phyloP scores from a whole-genome alignment of 2,329 filamentous ascomycete species.

The Epichloe gansuensis region DNA sequence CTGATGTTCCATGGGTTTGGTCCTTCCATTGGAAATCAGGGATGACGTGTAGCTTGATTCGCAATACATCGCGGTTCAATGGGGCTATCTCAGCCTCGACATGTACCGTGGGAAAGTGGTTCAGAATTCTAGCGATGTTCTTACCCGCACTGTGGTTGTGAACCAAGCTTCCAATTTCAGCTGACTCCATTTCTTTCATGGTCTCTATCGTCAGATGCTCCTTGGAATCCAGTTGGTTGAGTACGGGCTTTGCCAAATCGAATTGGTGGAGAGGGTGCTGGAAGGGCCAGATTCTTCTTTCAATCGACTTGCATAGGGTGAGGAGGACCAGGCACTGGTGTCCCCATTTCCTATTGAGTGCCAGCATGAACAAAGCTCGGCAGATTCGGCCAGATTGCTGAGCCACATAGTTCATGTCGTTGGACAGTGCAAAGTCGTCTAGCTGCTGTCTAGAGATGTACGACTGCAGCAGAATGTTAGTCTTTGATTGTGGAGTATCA shows the following conservation, averaged over 20 bases:
- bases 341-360: conserved; percentile 87
- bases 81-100: conserved; percentile 93
- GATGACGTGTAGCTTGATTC: conserved; percentile 75
- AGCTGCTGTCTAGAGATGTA: conserved; percentile 81
- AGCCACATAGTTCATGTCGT: conserved; percentile 87
- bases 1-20: conserved; percentile 80
- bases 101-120: conserved; percentile 83
- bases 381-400: conserved; percentile 94
- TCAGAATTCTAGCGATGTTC: conserved; percentile 66
- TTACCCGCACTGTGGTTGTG: conserved; percentile 82
- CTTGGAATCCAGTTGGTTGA: conserved; percentile 77
- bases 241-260: conserved; percentile 69
- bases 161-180: conserved; percentile 81
- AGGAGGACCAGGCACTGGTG: conserved; percentile 86
- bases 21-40: conserved; percentile 95
- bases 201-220: conserved; percentile 63
- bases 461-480: conserved; percentile 86
- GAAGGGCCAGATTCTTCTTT: conserved; percentile 89
- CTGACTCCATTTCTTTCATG: conserved; percentile 82
- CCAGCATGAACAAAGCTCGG: conserved; percentile 92
- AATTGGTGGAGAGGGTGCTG: conserved; percentile 94
- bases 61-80: conserved; percentile 82
- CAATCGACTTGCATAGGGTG: conserved; percentile 90
- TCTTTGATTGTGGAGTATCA: conserved; percentile 72
- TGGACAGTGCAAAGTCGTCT: conserved; percentile 86